Evolutionary conservation across 2,329 filamentous ascomycete genomes (phyloP), one percentile per base, ranked within the genome.

Genomic region (Nigrograna mackinnonii): DNA sequence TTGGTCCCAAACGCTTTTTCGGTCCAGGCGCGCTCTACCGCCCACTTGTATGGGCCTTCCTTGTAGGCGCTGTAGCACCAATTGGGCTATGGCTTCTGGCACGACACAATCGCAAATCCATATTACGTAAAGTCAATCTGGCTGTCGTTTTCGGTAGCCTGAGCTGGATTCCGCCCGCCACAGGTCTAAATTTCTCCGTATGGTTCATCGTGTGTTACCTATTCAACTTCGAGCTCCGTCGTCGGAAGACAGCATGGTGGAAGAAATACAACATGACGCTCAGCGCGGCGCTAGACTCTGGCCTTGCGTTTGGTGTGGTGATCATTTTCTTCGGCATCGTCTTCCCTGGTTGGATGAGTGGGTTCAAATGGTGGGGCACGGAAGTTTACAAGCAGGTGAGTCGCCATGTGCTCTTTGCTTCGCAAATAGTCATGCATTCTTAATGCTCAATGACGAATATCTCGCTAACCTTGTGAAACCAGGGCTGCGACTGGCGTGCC

Each of bases 241-340:
- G 81, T 24, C 77, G 85, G 17, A 85, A 82, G 19, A 77, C 76
- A 21, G 84, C 82, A 1, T 95, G 90, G 90, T 95, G 90, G 90
- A 83, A 83, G 35, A 94, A 95, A 69, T 95, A 95, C 66, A 92
- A 88, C 30, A 94, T 95, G 88, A 91, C 89, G 4, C 74, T 95
- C 39, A 89, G 85, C 44, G 89, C 89, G 0, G 90, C 88, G 2
- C 76, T 95, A 41, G 90, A 95, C 63, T 91, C 86, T 1, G 89
- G 89, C 1, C 73, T 95, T 16, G 89, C 90, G 0, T 88, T 91
- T 57, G 87, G 87, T 20, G 85, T 94, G 24, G 84, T 95, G 7
- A 80, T 92, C 4, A 84, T 94, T 19, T 95, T 95, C 64, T 92
- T 95, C 57, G 87, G 84, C 1, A 87, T 95, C 52, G 79, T 94